Conservation (phyloP, 257 asterid species). For the Nicotiana benthamiana region DNA sequence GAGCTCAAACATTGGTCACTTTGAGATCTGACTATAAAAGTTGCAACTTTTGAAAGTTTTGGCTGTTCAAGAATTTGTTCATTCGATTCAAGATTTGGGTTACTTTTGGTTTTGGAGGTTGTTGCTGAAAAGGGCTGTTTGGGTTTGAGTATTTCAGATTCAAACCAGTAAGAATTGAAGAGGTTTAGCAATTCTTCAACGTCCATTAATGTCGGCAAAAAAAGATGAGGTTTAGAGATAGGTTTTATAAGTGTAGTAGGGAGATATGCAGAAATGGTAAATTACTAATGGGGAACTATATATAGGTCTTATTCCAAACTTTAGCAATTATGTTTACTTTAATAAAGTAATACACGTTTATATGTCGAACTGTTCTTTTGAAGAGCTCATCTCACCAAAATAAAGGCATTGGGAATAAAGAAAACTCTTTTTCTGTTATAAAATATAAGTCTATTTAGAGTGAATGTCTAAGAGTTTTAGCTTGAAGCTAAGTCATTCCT, state of each 20-base stretch:
- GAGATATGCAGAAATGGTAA: background rate
- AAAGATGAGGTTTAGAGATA: background rate
- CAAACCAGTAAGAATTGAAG: constrained; percentile 39
- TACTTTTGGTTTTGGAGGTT: background rate
- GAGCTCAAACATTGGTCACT: constrained; percentile 48
- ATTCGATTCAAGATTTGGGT: background rate
- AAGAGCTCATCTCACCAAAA: too few relatives aligned
- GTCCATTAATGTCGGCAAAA: constrained; percentile 19
- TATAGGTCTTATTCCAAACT: background rate
- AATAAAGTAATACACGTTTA: background rate
- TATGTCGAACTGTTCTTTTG: background rate
- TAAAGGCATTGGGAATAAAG: too few relatives aligned
- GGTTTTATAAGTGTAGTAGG: background rate
- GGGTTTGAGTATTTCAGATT: constrained; percentile 16
- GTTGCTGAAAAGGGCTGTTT: constrained; percentile 3
- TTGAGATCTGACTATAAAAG: constrained; percentile 36
- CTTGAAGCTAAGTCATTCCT: too few relatives aligned
- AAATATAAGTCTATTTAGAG: too few relatives aligned
- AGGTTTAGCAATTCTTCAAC: constrained; percentile 23
- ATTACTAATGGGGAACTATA: background rate
- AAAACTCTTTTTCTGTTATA: too few relatives aligned
- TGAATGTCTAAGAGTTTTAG: too few relatives aligned
- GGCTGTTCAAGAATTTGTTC: background rate
- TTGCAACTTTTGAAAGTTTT: constrained; percentile 27
- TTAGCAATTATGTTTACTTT: background rate